phyloP scores from a whole-genome alignment of 192 early-diverging fungal genomes.

The Entomortierella lignicola region DNA sequence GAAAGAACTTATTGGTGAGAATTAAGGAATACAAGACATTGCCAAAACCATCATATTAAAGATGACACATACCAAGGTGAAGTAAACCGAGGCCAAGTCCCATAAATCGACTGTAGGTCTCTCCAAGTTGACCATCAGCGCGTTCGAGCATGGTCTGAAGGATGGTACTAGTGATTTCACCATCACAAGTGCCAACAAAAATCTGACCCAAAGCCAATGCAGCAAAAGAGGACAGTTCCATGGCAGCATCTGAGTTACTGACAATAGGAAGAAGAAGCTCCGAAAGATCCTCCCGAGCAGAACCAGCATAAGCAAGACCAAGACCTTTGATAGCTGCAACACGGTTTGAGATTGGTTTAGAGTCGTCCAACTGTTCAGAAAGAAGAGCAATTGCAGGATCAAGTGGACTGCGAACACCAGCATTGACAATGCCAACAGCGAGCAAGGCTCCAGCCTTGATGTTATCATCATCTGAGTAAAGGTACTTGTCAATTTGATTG shows the following conservation, averaged over 20 bases:
- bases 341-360: conserved; percentile 66
- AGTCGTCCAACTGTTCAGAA: conserved; percentile 80
- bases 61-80: conserved; percentile 74
- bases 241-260: conserved; percentile 80
- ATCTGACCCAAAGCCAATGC: conserved; percentile 92
- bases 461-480: conserved; percentile 88
- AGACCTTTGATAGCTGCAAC: conserved; percentile 86
- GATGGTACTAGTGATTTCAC: conserved; percentile 91
- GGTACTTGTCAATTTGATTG: conserved; percentile 94
- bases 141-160: conserved; percentile 97
- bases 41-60: neutral
- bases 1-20: neutral
- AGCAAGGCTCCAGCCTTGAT: conserved; percentile 93
- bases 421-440: conserved; percentile 92
- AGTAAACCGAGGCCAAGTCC: conserved; percentile 91
- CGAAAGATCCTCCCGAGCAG: conserved; percentile 84
- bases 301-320: conserved; percentile 95
- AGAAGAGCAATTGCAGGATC: conserved; percentile 94
- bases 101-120: conserved; percentile 92
- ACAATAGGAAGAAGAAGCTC: conserved; percentile 87
- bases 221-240: conserved; percentile 92
- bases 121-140: conserved; percentile 85
- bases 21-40: neutral
- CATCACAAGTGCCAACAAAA: conserved; percentile 90
- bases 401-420: conserved; percentile 89